Evolutionary conservation across 345 rosid species (phyloP), one percentile per base, ranked within the genome.

Genomic region (Salix arbutifolia): DNA sequence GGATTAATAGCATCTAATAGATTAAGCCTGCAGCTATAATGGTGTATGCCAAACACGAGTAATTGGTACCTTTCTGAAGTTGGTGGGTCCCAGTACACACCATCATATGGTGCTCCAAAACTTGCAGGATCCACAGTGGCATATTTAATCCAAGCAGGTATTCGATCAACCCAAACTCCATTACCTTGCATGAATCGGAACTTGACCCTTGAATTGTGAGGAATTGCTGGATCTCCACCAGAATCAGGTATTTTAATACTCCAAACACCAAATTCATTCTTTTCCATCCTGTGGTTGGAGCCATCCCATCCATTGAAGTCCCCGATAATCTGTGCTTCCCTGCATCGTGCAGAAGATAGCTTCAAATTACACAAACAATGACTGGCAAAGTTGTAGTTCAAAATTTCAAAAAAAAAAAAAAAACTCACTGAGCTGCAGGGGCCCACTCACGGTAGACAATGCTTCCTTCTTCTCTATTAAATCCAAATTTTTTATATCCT

Each of bases 271-370:
- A 86, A 90, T 77, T 90, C 53, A 86, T 90, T 77, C 86, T 81
- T 91, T 82, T 87, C 91, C 96, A 91, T 90, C 75, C 23, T 78
- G 83, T 91, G 97, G 75, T 87, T 87, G 52, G 90, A 87, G 48
- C 97, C 94, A 72, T 90, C 84, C 97, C 94, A 91, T 73, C 89
- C 92, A 84, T 91, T 91, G 76, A 91, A 91, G 81, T 91, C 97
- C 52, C 97, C 97, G 71, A 89, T 76, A 78, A 91, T 30, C 78
- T 90, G 85, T 33, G 97, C 97, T 82, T 90, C 97, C 90, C 97
- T 91, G 64, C 73, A 76, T 69, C 48, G 67, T 44, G 78, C 65
- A 72, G 67, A 25, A 77, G 33, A 66, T 62, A 30, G 37, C 48
- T 76, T 67, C 44, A 61, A 73, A 53, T 65, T 31, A 71, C 72